Evolutionary conservation across 768 basidiomycete genomes (phyloP), one percentile per base, ranked within the genome.

Genomic region (Roridomyces roridus): DNA sequence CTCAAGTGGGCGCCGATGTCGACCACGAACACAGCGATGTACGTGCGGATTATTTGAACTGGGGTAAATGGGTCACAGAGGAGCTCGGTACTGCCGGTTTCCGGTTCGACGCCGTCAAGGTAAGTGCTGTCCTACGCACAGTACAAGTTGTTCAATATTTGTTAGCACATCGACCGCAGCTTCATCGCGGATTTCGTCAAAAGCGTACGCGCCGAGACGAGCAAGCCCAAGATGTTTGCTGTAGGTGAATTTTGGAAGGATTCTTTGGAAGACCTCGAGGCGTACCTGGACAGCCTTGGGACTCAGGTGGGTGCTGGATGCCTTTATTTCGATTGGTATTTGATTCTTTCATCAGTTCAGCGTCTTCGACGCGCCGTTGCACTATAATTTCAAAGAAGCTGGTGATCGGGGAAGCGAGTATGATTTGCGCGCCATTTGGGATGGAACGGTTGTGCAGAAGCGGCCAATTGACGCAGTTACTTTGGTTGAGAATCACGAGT

Each of bases 281-380:
- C 18, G 24, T 70, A 70, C 54, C 56, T 70, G 2, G 28, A 56
- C 24, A 18, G 45, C 1, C 57, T 69, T 14, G 69, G 64, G 18
- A 69, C 74, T 12, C 67, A 67, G 61, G 65, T 60, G 8, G 21
- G 53, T 37, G 17, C 37, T 17, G 11, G 10, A 56, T 20, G 6
- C 8, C 20, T 15, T 24, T 18, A 18, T 44, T 26, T 15, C 11
- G 12, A 9, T 4, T 6, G 4, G 5, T 21, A 20, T 31, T 10
- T 55, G 28, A 40, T 28, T 25, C 20, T 21, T 31, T 47, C 52
- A 51, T 28, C 70, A 89, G 64, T 80, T 78, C 82, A 51, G 79
- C 85, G 2, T 88, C 60, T 90, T 90, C 55, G 89, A 90, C 63
- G 85, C 84, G 5, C 85, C 86, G 35, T 74, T 90, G 23, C 88